phyloP scores from a whole-genome alignment of 192 early-diverging fungal species.

The Coemansia sp. region DNA sequence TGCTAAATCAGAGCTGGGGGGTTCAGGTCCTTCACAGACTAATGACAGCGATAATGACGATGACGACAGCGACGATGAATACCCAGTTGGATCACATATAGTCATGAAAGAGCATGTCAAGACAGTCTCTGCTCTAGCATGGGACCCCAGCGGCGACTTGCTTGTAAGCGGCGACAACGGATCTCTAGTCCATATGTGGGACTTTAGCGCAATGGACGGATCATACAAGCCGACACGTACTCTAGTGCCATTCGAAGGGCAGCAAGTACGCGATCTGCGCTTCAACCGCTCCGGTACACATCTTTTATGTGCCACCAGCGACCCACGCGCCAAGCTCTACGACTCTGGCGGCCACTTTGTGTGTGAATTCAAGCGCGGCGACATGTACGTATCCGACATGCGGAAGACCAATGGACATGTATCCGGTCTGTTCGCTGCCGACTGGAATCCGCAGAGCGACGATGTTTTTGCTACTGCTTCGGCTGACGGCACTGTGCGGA shows the following conservation, averaged over 20 bases:
- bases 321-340: slow-evolving; percentile 73
- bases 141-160: slow-evolving; percentile 81
- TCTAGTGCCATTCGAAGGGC: slow-evolving; percentile 76
- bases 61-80: neutral
- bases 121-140: slow-evolving; percentile 66
- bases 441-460: slow-evolving; percentile 77
- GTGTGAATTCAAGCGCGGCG: slow-evolving; percentile 82
- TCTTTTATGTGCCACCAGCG: slow-evolving; percentile 78
- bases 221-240: slow-evolving; percentile 74
- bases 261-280: slow-evolving; percentile 80
- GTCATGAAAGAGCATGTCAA: slow-evolving; percentile 26
- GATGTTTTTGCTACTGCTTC: slow-evolving; percentile 75
- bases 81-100: slow-evolving; percentile 15
- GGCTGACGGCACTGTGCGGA: slow-evolving; percentile 71
- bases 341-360: slow-evolving; percentile 76
- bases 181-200: slow-evolving; percentile 85
- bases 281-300: slow-evolving; percentile 75
- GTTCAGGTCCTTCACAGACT: neutral
- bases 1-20: neutral
- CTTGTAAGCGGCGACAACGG: slow-evolving; percentile 81
- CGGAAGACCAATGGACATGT: slow-evolving; percentile 85
- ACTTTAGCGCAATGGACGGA: slow-evolving; percentile 88
- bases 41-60: neutral
- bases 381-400: slow-evolving; percentile 91
- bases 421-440: slow-evolving; percentile 70